Evolutionary conservation across 2,329 filamentous ascomycete genomes (phyloP).

Genomic region (Cercospora zeae-maydis): DNA sequence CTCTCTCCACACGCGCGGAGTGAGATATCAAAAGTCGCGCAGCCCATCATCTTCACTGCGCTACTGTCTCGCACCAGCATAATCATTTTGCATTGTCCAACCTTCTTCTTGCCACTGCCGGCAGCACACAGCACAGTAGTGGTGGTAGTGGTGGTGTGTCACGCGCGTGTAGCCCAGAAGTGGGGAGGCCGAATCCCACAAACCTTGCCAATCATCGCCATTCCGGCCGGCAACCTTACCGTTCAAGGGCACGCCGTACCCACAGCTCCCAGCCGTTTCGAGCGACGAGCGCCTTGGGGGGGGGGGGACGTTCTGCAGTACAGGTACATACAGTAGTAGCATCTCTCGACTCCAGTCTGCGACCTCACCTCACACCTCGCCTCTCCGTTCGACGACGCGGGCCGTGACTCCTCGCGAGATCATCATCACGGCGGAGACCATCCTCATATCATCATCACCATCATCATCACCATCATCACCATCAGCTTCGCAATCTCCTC

Average conservation of each 20-base stretch:
- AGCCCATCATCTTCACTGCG: slow-evolving; percentile 1
- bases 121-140: neutral
- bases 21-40: slow-evolving; percentile 6
- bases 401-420: too few species aligned
- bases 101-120: too few species aligned
- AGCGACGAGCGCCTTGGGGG: slow-evolving; percentile 9
- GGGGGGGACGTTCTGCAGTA: too few species aligned
- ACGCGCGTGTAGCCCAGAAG: slow-evolving; percentile 18
- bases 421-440: neutral
- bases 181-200: slow-evolving; percentile 13
- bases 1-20: slow-evolving; percentile 4
- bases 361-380: neutral
- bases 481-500: neutral
- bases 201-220: slow-evolving; percentile 25
- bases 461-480: too few species aligned
- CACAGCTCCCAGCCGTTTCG: slow-evolving; percentile 22
- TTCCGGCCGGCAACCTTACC: slow-evolving; percentile 18
- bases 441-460: too few species aligned
- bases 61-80: too few species aligned
- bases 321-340: neutral
- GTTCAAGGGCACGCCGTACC: slow-evolving; percentile 17
- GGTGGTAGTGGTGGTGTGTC: slow-evolving; percentile 15
- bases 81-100: neutral
- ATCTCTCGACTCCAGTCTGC: slow-evolving; percentile 18
- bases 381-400: neutral